phyloP scores from a whole-genome alignment of 176 grass and related monocot species.

The Elaeis guineensis region DNA sequence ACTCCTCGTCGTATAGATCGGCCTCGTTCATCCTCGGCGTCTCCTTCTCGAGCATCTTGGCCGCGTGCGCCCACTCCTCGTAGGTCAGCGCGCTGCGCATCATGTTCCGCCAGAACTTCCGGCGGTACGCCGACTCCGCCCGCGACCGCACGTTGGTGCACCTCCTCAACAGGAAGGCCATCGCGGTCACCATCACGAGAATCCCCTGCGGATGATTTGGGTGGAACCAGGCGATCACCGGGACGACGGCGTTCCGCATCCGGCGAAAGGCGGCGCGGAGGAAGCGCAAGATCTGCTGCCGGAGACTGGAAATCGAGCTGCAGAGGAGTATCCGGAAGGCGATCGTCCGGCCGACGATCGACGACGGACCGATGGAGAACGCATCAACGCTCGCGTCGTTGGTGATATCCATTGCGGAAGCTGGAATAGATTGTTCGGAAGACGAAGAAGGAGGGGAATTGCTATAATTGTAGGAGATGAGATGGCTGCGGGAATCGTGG shows the following conservation, averaged over 20 bases:
- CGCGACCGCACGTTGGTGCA: constrained; percentile 37
- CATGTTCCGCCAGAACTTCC: constrained; percentile 97
- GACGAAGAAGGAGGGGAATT: too few relatives aligned
- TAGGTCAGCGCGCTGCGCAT: constrained; percentile 87
- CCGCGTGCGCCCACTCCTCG: constrained; percentile 93
- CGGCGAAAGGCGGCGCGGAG: neutral
- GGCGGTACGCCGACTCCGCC: constrained; percentile 70
- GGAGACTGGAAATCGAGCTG: constrained; percentile 9
- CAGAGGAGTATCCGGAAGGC: constrained; percentile 2
- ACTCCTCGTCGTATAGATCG: constrained; percentile 75
- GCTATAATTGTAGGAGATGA: too few relatives aligned
- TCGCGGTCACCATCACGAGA: constrained; percentile 10
- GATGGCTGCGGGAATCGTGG: too few relatives aligned
- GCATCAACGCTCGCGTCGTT: too few relatives aligned
- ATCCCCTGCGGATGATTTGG: constrained; percentile 15
- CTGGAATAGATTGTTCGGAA: too few relatives aligned
- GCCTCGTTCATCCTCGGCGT: constrained; percentile 51
- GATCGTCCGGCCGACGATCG: too few relatives aligned
- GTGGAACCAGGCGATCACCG: constrained; percentile 5
- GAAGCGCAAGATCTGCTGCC: neutral
- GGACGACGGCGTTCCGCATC: neutral
- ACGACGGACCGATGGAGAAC: too few relatives aligned
- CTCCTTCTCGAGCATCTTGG: constrained; percentile 80
- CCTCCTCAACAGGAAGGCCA: constrained; percentile 37
- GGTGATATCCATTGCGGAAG: too few relatives aligned